A percentile compares a stretch with the other conserved stretches of the same genome.
Conservation (phyloP, 495 filamentous ascomycete species). For the Aspergillus haitiensis region DNA sequence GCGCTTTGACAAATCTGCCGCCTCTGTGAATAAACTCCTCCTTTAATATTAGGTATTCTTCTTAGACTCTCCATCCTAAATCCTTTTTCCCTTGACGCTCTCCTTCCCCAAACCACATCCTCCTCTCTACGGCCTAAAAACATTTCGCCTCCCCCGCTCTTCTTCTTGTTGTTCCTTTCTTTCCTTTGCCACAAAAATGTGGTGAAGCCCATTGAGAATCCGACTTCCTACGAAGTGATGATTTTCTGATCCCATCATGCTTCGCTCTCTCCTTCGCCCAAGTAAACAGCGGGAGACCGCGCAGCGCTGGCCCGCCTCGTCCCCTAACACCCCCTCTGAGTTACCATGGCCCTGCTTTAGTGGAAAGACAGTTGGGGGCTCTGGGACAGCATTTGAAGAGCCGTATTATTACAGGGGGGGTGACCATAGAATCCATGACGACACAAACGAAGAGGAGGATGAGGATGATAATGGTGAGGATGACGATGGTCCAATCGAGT, state of each 20-base stretch:
- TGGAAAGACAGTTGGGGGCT: slow-evolving; percentile 12
- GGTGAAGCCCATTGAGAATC: not conserved
- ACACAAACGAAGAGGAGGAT: slow-evolving; percentile 47
- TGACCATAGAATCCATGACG: slow-evolving; percentile 44
- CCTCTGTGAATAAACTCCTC: slow-evolving; percentile 10
- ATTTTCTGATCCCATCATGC: slow-evolving; percentile 33
- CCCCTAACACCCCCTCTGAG: slow-evolving; percentile 39
- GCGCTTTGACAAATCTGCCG: not conserved
- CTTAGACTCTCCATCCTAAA: not conserved
- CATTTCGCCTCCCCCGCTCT: not conserved
- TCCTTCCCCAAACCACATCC: too few species aligned
- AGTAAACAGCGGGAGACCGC: slow-evolving; percentile 38
- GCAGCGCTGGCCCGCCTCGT: slow-evolving; percentile 52
- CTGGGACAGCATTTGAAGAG: slow-evolving; percentile 36
- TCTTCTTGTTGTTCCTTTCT: not conserved
- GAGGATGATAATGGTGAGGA: slow-evolving; percentile 47
- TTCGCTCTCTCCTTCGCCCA: slow-evolving; percentile 50
- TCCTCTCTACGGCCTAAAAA: not conserved
- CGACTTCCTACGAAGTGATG: slow-evolving; percentile 3
- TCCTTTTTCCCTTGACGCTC: not conserved
- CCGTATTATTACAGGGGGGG: slow-evolving; percentile 34
- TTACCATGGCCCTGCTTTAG: slow-evolving; percentile 36
- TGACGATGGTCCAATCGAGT: slow-evolving; percentile 59
- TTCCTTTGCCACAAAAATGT: slow-evolving; percentile 1
- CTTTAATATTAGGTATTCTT: slow-evolving; percentile 13